phyloP scores from a whole-genome alignment of 306 rosid genomes.

The Pueraria montana region DNA sequence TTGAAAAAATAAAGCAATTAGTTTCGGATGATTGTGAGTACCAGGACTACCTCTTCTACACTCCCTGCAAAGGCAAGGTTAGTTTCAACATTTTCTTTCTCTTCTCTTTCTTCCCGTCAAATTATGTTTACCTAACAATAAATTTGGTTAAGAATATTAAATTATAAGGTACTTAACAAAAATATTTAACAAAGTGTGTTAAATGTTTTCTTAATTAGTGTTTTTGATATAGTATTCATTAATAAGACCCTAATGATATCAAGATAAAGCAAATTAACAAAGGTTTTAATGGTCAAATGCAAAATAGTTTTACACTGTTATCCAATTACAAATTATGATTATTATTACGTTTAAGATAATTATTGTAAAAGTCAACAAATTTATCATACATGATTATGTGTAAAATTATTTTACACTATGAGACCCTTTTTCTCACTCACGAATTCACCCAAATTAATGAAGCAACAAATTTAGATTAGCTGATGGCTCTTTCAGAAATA shows the following conservation, averaged over 20 bases:
- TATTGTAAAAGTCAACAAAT: too few relatives aligned
- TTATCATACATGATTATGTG: too few relatives aligned
- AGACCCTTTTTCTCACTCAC: too few relatives aligned
- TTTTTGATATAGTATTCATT: not conserved
- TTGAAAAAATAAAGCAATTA: constrained; percentile 46
- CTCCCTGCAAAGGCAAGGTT: constrained; percentile 46
- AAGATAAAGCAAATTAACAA: not conserved
- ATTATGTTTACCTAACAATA: not conserved
- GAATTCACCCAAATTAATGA: not conserved
- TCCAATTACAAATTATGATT: too few relatives aligned
- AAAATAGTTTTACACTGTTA: too few relatives aligned
- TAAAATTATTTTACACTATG: too few relatives aligned
- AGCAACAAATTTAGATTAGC: not conserved
- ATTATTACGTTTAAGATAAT: too few relatives aligned
- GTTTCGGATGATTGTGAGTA: constrained; percentile 49
- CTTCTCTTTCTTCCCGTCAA: not conserved
- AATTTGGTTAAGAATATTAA: not conserved
- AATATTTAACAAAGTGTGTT: not conserved
- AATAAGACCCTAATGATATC: not conserved
- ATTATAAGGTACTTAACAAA: not conserved
- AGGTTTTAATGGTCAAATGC: too few relatives aligned
- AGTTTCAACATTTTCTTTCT: constrained; percentile 22
- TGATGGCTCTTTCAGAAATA: not conserved
- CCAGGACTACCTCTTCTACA: constrained; percentile 58
- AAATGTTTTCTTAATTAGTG: not conserved